Evolutionary conservation across 2,329 filamentous ascomycete species (phyloP).

Genomic region (Macrophomina tecta): DNA sequence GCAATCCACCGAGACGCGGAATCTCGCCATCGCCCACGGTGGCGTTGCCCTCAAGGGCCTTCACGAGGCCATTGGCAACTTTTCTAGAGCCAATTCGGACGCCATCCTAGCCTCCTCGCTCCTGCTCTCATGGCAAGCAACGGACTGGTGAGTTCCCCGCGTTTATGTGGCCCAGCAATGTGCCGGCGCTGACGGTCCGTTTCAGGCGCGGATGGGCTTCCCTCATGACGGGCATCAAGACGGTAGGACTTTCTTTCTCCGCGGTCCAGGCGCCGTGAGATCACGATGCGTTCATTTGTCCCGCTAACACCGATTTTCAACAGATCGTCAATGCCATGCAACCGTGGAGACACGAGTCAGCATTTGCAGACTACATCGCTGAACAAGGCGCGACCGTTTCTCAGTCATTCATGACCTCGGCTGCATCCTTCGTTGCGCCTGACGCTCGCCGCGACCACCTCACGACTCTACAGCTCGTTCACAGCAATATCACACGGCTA

Average conservation of each 20-base stretch:
- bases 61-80: constrained; percentile 83
- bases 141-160: constrained; percentile 78
- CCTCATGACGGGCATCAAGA: constrained; percentile 87
- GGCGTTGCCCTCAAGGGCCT: constrained; percentile 85
- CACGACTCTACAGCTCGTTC: constrained; percentile 47
- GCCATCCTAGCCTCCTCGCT: constrained; percentile 90
- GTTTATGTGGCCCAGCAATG: background rate
- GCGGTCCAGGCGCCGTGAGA: constrained; percentile 7
- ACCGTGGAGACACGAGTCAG: constrained; percentile 86
- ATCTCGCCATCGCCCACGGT: constrained; percentile 88
- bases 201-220: constrained; percentile 88
- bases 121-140: constrained; percentile 93
- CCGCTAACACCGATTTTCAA: constrained; percentile 29
- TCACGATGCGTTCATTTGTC: background rate
- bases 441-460: constrained; percentile 62
- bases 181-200: constrained; percentile 32
- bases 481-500: constrained; percentile 51
- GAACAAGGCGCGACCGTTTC: constrained; percentile 64
- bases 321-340: constrained; percentile 92
- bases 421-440: constrained; percentile 68
- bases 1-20: constrained; percentile 81
- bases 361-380: constrained; percentile 81
- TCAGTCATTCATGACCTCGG: constrained; percentile 63
- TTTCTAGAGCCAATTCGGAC: constrained; percentile 86
- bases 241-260: constrained; percentile 62